phyloP scores from a whole-genome alignment of 2,329 filamentous ascomycete genomes.

The Talaromyces marneffei region DNA sequence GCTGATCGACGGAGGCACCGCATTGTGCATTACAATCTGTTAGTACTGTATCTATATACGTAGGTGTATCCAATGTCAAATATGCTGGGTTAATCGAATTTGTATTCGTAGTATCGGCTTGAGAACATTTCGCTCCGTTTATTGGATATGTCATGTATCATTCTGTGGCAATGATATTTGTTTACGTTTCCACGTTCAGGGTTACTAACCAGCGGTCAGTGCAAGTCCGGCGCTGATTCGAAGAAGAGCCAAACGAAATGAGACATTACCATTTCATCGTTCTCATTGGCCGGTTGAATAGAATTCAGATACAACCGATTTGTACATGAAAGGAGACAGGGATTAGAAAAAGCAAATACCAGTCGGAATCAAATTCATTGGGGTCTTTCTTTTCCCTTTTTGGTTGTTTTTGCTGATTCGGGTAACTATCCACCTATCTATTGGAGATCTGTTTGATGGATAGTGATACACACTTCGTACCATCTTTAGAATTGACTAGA shows the following conservation, averaged over 20 bases:
- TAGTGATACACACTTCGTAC: neutral
- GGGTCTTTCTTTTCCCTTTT: neutral
- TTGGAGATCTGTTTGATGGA: neutral
- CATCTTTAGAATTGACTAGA: constrained; percentile 13
- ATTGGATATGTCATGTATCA: neutral
- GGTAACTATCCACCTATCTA: neutral
- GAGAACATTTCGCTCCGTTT: too few relatives aligned
- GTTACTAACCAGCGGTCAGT: constrained; percentile 30
- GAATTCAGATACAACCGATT: neutral
- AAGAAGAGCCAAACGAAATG: constrained; percentile 29
- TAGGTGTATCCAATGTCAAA: neutral
- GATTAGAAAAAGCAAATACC: neutral
- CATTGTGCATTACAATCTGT: constrained; percentile 14
- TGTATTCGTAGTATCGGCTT: neutral
- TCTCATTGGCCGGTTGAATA: neutral
- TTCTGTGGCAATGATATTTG: too few relatives aligned
- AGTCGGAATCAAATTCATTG: neutral
- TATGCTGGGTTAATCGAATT: neutral
- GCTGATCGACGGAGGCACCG: constrained; percentile 11
- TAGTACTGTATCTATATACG: neutral
- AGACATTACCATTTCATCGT: neutral
- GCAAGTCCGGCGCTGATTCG: constrained; percentile 23
- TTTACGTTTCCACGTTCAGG: neutral
- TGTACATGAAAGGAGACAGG: neutral
- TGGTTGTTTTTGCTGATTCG: neutral